Percentiles rank a stretch among this genome's conserved stretches.
phyloP scores from a whole-genome alignment of 2,329 filamentous ascomycete genomes.

The Neofusicoccum parvum region DNA sequence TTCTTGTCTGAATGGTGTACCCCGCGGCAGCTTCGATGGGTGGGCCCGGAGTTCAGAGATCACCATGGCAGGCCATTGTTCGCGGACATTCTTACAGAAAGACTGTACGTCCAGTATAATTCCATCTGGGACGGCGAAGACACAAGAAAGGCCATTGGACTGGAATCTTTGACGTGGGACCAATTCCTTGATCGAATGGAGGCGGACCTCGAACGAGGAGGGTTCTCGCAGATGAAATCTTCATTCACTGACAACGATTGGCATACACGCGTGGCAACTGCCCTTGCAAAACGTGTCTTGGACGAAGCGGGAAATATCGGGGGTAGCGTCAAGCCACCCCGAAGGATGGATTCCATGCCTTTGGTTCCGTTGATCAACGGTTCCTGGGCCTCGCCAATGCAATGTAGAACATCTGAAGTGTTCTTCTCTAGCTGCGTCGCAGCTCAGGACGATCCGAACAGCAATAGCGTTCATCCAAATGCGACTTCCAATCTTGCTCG shows the following conservation, averaged over 20 bases:
- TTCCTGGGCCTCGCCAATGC: constrained; percentile 30
- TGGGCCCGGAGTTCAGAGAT: neutral
- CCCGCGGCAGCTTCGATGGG: neutral
- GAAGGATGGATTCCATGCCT: neutral
- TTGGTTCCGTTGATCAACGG: neutral
- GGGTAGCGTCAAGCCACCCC: too few species aligned
- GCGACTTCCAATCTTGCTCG: neutral
- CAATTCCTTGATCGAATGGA: neutral
- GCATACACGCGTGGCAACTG: neutral
- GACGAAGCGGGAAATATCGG: too few species aligned
- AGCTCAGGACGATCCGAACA: neutral
- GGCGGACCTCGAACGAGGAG: neutral
- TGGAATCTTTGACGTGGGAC: neutral
- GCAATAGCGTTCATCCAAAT: neutral
- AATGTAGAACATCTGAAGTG: constrained; percentile 27
- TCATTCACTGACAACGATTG: neutral
- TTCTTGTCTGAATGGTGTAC: too few species aligned
- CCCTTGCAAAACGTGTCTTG: neutral
- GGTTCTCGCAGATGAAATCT: neutral
- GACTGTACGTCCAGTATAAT: neutral
- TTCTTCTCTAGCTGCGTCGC: constrained; percentile 42
- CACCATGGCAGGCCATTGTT: neutral
- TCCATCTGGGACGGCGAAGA: neutral
- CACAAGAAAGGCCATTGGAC: neutral
- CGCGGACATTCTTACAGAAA: neutral